Evolutionary conservation across 225 moss, liverwort and hornwort genomes (phyloP).

Genomic region (Pseudisothecium myosuroides): DNA sequence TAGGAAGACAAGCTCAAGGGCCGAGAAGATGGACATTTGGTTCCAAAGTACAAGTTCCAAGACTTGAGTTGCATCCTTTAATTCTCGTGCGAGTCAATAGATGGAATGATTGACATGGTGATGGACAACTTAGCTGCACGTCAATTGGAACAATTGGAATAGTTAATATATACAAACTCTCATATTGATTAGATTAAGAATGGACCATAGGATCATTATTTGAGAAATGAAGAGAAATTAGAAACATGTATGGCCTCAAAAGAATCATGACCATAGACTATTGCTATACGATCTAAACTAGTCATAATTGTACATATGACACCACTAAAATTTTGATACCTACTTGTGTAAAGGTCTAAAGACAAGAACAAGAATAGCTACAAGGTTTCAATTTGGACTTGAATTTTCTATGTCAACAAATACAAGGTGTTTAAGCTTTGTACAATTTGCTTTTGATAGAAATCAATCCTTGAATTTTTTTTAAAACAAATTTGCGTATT

Average conservation of each 20-base stretch:
- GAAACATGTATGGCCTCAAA: neutral
- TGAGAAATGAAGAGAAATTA: neutral
- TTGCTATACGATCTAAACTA: too few species aligned
- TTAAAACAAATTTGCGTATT: neutral
- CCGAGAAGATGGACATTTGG: neutral
- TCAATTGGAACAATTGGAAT: neutral
- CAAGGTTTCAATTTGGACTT: too few species aligned
- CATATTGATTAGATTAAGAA: neutral
- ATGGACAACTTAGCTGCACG: neutral
- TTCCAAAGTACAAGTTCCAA: neutral
- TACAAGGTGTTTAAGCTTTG: neutral
- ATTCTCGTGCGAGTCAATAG: neutral
- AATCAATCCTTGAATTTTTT: neutral
- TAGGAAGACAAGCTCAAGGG: neutral
- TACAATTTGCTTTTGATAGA: neutral
- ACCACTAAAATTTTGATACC: too few species aligned
- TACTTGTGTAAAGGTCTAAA: too few species aligned
- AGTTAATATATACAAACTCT: neutral
- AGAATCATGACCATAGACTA: neutral
- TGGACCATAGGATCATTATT: neutral
- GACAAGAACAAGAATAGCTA: too few species aligned
- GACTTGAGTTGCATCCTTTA: neutral
- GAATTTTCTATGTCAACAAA: too few species aligned
- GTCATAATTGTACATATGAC: too few species aligned
- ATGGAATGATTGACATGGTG: neutral